phyloP scores from a whole-genome alignment of 176 grass and related monocot genomes.

The Ensete ventricosum region DNA sequence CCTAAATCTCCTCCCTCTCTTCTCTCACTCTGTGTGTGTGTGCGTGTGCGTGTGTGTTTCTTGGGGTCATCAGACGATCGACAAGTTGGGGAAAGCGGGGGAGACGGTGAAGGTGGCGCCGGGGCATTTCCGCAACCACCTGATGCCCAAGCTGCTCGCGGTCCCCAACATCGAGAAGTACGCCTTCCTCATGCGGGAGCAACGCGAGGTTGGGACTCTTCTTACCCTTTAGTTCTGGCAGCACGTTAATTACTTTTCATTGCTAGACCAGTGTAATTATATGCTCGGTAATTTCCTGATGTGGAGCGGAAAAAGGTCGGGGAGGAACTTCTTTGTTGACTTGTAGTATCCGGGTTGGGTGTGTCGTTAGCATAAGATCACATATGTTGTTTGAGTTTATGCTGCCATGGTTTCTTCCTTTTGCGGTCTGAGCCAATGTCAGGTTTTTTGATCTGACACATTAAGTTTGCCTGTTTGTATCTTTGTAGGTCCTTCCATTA shows the following conservation, averaged over 20 bases:
- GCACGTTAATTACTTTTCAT: background rate
- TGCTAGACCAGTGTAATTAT: background rate
- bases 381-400: background rate
- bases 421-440: background rate
- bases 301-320: no score
- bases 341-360: no score
- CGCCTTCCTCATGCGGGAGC: constrained; percentile 65
- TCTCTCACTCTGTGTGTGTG: background rate
- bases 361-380: no score
- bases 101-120: constrained; percentile 84
- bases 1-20: background rate
- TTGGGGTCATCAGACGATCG: constrained; percentile 47
- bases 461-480: background rate
- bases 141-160: constrained; percentile 85
- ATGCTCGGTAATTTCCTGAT: background rate
- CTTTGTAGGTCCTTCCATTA: background rate
- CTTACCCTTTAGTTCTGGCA: background rate
- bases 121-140: constrained; percentile 80
- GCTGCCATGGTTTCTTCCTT: background rate
- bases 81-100: constrained; percentile 79
- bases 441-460: background rate
- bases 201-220: constrained; percentile 49
- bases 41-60: background rate
- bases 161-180: constrained; percentile 94
- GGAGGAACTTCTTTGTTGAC: no score